Conservation (phyloP, 805 yeast genomes). For the Brettanomyces sp. region DNA sequence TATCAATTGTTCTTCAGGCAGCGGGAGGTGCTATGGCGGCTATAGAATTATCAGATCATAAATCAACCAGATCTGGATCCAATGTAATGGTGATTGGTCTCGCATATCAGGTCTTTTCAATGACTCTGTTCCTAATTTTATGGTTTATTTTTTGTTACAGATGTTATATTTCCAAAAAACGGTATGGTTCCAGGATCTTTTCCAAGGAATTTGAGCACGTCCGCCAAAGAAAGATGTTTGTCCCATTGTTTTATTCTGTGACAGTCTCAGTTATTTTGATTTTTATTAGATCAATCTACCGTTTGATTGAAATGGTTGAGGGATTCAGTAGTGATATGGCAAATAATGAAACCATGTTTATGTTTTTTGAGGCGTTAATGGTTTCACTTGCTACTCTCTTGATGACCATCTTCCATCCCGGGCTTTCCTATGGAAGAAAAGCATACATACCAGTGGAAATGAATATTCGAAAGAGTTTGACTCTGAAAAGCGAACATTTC, state of each 20-base stretch:
- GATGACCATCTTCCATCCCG: slow-evolving; percentile 56
- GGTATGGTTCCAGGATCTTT: slow-evolving; percentile 25
- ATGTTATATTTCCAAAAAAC: slow-evolving; percentile 21
- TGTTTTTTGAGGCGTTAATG: slow-evolving; percentile 56
- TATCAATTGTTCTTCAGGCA: slow-evolving; percentile 60
- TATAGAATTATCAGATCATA: slow-evolving; percentile 24
- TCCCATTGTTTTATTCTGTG: slow-evolving; percentile 35
- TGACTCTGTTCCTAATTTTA: slow-evolving; percentile 49
- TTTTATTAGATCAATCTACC: slow-evolving; percentile 60
- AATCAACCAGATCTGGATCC: slow-evolving; percentile 38
- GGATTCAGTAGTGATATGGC: slow-evolving; percentile 68
- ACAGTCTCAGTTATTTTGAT: slow-evolving; percentile 43
- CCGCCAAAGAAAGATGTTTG: slow-evolving; percentile 29
- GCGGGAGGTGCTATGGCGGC: slow-evolving; percentile 72
- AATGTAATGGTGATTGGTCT: slow-evolving; percentile 72
- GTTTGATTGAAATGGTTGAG: slow-evolving; percentile 61
- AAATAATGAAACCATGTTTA: slow-evolving; percentile 47
- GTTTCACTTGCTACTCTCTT: slow-evolving; percentile 38
- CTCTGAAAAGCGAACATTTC: slow-evolving; percentile 1
- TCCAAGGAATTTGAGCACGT: slow-evolving; percentile 26
- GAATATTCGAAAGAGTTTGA: slow-evolving; percentile 2
- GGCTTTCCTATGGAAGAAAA: slow-evolving; percentile 36
- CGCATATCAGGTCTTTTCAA: slow-evolving; percentile 64
- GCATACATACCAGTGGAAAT: slow-evolving; percentile 13
- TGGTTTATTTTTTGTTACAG: slow-evolving; percentile 37